Evolutionary conservation across 108 stramenopile genomes (phyloP), one percentile per base, ranked within the genome.

Genomic region (Cyclotella sp.): DNA sequence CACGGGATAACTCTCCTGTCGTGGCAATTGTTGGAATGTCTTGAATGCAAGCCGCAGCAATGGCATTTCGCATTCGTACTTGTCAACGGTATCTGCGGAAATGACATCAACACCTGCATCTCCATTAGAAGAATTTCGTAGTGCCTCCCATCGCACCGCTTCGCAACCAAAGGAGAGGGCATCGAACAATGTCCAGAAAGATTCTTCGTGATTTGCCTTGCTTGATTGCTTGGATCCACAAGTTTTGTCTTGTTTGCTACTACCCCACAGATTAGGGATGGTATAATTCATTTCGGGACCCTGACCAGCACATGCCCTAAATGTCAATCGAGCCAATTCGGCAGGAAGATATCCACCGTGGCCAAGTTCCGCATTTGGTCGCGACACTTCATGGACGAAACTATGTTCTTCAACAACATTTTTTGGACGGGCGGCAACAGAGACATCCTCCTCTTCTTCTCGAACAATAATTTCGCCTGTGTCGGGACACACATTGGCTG

Each of bases 271-370:
- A 6, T 24, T 21, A 57, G 3, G 0, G 24, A 21, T 24, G 19
- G 55, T 64, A 59, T 49, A 61, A 28, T 60, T 18, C 41, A 73
- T 78, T 44, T 86, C 68, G 29, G 24, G 9, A 40, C 59, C 75
- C 58, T 68, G 68, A 58, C 63, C 70, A 18, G 69, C 58, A 72
- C 74, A 80, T 28, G 77, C 89, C 34, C 77, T 64, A 78, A 95
- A 95, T 2, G 89, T 88, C 52, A 75, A 71, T 72, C 79, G 45
- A 18, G 91, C 90, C 66, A 95, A 79, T 26, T 78, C 66, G 43
- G 66, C 45, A 16, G 91, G 86, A 19, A 95, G 67, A 72, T 90
- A 93, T 54, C 94, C 94, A 41, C 92, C 92, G 58, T 95, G 94
- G 28, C 92, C 91, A 42, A 90, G 46, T 71, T 93, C 92, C 41